Conservation (phyloP, 257 asterid genomes). For the Solanum sparsipilum region DNA sequence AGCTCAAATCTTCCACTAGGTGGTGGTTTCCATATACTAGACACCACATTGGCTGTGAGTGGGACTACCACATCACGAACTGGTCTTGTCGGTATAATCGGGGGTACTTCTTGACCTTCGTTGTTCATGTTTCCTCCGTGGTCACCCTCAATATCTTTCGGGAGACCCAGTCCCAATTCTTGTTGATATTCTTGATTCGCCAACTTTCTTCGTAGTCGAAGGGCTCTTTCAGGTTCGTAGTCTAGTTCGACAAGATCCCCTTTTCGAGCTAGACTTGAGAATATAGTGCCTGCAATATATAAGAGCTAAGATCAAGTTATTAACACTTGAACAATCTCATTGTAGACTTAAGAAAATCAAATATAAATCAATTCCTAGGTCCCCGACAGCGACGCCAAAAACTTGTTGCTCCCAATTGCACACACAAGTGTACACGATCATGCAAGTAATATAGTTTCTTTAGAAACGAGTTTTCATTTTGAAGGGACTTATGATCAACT, state of each 20-base stretch:
- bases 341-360: neutral
- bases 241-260: neutral
- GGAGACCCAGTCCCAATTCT: neutral
- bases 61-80: neutral
- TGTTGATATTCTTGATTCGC: neutral
- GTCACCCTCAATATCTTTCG: neutral
- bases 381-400: too few relatives aligned
- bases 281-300: too few relatives aligned
- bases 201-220: too few relatives aligned
- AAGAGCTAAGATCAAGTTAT: neutral
- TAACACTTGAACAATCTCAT: neutral
- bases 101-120: neutral
- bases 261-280: too few relatives aligned
- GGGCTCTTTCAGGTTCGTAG: neutral
- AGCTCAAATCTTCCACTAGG: neutral
- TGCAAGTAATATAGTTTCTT: too few relatives aligned
- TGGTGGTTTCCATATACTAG: neutral
- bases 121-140: too few relatives aligned
- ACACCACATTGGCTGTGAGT: neutral
- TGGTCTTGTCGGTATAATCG: neutral
- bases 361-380: too few relatives aligned
- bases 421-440: too few relatives aligned
- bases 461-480: too few relatives aligned
- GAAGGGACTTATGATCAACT: too few relatives aligned
- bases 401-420: too few relatives aligned